Evolutionary conservation across 805 yeast genomes (phyloP).

Genomic region (Cyberlindnera euphorbiae): DNA sequence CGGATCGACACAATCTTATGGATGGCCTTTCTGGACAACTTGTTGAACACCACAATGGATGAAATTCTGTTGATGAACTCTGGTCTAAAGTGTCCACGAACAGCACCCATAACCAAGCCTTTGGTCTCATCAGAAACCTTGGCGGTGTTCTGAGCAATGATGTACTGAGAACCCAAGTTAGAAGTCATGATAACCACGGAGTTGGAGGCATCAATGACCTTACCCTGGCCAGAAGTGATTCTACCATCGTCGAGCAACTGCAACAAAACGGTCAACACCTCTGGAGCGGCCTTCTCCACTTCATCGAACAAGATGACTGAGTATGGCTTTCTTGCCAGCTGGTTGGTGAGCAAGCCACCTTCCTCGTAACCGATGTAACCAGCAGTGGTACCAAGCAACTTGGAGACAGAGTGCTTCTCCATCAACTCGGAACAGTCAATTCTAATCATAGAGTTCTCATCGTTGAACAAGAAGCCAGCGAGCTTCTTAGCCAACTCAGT

Average conservation of each 20-base stretch:
- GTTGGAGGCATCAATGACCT: constrained; percentile 88
- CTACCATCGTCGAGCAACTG: constrained; percentile 97
- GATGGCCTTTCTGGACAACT: constrained; percentile 86
- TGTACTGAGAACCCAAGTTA: constrained; percentile 90
- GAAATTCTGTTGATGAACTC: constrained; percentile 96
- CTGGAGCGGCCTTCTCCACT: constrained; percentile 98
- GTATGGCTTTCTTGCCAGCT: constrained; percentile 85
- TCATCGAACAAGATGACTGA: constrained; percentile 96
- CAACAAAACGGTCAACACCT: constrained; percentile 84
- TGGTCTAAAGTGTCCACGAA: constrained; percentile 89
- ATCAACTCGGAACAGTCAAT: constrained; percentile 95
- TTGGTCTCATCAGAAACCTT: constrained; percentile 65
- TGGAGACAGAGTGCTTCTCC: constrained; percentile 94
- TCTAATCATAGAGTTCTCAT: constrained; percentile 94
- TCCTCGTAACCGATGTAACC: constrained; percentile 97
- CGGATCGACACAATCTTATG: constrained; percentile 87
- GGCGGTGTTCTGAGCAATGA: constrained; percentile 60
- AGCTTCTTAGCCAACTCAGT: constrained; percentile 96
- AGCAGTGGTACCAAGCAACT: constrained; percentile 94
- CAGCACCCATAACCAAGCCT: constrained; percentile 77
- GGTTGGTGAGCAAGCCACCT: constrained; percentile 95
- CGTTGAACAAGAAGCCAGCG: constrained; percentile 93
- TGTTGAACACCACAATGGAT: constrained; percentile 88
- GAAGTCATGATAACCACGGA: constrained; percentile 94
- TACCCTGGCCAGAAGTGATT: constrained; percentile 91